Evolutionary conservation across 495 filamentous ascomycete species (phyloP).

Genomic region (Penicillium robsamsonii): DNA sequence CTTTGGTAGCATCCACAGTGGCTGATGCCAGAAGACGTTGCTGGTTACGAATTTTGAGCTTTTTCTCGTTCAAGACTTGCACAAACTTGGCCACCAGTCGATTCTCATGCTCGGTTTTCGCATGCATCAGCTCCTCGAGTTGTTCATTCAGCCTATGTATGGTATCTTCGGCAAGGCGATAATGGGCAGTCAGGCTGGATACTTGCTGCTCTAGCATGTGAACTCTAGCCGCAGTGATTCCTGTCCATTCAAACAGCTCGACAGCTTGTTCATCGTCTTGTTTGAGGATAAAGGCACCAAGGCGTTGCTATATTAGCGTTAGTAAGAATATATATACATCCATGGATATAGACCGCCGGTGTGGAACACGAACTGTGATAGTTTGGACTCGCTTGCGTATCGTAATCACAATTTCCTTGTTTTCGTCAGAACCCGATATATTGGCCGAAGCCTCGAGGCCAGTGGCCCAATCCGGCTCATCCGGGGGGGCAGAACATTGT

Average conservation of each 20-base stretch:
- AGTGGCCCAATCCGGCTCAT: slow-evolving; percentile 13
- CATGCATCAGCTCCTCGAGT: slow-evolving; percentile 61
- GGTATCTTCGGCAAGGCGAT: slow-evolving; percentile 43
- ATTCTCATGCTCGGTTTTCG: slow-evolving; percentile 67
- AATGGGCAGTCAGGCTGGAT: slow-evolving; percentile 45
- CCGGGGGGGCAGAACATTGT: slow-evolving; percentile 15
- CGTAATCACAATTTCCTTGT: slow-evolving; percentile 46
- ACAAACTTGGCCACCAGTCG: slow-evolving; percentile 70
- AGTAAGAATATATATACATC: slow-evolving; percentile 1
- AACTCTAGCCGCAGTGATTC: slow-evolving; percentile 45
- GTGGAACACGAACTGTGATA: slow-evolving; percentile 49
- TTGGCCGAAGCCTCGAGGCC: slow-evolving; percentile 40
- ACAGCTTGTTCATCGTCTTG: slow-evolving; percentile 64
- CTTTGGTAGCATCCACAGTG: slow-evolving; percentile 50
- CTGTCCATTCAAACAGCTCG: slow-evolving; percentile 72
- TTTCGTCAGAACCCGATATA: slow-evolving; percentile 29
- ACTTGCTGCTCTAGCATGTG: slow-evolving; percentile 44
- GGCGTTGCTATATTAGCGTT: slow-evolving; percentile 54
- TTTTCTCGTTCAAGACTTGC: slow-evolving; percentile 78
- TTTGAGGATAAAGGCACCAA: slow-evolving; percentile 62
- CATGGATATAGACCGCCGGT: no score
- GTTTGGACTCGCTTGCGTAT: slow-evolving; percentile 55
- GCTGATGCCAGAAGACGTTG: slow-evolving; percentile 64
- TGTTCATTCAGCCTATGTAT: slow-evolving; percentile 54
- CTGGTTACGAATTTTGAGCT: slow-evolving; percentile 85